phyloP scores from a whole-genome alignment of 139 green algal genomes.

The Closterium sp. region DNA sequence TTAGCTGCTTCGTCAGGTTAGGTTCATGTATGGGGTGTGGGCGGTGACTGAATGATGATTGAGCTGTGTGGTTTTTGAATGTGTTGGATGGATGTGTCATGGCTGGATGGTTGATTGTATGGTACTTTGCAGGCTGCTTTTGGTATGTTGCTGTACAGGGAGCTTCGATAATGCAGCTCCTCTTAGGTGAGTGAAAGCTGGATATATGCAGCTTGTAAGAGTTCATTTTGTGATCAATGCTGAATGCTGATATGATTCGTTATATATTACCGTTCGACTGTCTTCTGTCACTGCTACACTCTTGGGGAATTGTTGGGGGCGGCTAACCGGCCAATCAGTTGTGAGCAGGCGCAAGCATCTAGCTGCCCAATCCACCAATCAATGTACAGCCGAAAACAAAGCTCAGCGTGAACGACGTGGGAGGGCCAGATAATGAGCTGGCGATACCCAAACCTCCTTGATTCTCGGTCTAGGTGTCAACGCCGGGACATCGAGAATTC shows the following conservation, averaged over 20 bases:
- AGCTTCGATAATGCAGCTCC: neutral
- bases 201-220: neutral
- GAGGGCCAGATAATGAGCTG: neutral
- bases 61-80: constrained; percentile 57
- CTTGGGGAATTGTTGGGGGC: too few relatives aligned
- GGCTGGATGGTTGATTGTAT: neutral
- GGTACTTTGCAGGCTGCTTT: neutral
- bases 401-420: neutral
- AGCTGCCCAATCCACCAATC: neutral
- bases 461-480: neutral
- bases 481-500: neutral
- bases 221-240: too few relatives aligned
- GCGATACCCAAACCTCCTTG: neutral
- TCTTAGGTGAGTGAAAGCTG: neutral
- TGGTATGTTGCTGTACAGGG: neutral
- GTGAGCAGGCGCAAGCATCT: neutral
- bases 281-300: too few relatives aligned
- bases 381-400: neutral
- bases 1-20: constrained; percentile 82
- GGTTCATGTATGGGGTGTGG: constrained; percentile 90
- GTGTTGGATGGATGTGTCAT: neutral
- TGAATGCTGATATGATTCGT: too few relatives aligned
- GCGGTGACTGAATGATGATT: constrained; percentile 74
- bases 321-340: neutral
- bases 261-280: too few relatives aligned